Evolutionary conservation across 2,329 filamentous ascomycete species (phyloP).

Genomic region (Fusarium verrucosum): DNA sequence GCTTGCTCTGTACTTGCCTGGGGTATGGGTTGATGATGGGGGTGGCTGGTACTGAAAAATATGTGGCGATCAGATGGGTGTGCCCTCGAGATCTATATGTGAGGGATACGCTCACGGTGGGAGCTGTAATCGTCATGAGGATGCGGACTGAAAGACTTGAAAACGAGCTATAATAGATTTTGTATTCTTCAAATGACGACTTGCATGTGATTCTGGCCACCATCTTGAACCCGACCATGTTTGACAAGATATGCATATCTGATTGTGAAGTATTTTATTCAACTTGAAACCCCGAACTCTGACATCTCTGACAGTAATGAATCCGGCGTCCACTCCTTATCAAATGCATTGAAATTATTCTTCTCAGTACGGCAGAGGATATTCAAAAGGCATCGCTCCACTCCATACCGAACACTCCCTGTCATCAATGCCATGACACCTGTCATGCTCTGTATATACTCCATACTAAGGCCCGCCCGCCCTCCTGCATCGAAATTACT

Average conservation of each 20-base stretch:
- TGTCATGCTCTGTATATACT: background rate
- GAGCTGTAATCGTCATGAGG: constrained; percentile 28
- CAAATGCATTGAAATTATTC: background rate
- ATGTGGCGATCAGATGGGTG: constrained; percentile 13
- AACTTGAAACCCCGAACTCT: background rate
- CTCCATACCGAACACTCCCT: background rate
- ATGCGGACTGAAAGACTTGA: constrained; percentile 36
- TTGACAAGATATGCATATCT: no score
- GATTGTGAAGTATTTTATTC: no score
- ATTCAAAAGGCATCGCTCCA: background rate
- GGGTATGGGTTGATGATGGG: background rate
- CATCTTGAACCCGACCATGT: background rate
- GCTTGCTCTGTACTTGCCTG: background rate
- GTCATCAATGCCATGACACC: background rate
- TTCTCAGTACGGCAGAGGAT: constrained; percentile 1
- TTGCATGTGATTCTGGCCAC: background rate
- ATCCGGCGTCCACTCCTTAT: constrained; percentile 13
- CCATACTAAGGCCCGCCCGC: background rate
- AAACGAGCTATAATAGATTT: constrained; percentile 44
- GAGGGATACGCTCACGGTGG: constrained; percentile 1
- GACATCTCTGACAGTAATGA: constrained; percentile 1
- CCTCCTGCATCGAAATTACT: background rate
- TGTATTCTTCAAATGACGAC: constrained; percentile 17
- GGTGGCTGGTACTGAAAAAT: constrained; percentile 2
- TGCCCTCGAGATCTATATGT: constrained; percentile 10